Conservation (phyloP, 2,329 filamentous ascomycete genomes). For the Sporothrix phasma region DNA sequence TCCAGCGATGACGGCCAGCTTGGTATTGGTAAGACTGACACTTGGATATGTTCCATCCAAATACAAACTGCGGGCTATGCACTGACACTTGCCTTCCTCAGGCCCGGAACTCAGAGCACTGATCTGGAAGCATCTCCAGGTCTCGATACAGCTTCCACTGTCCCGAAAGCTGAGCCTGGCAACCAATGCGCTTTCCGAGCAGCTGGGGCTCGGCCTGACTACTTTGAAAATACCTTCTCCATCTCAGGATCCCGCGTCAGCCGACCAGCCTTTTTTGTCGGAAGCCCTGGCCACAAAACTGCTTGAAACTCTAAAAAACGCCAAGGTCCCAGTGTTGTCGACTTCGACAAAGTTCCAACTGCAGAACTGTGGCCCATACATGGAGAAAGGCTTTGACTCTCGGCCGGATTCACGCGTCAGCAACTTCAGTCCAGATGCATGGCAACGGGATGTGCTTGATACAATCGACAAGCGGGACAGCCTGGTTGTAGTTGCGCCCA, state of each 20-base stretch:
- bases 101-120: background rate
- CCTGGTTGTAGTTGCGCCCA: slow-evolving; percentile 66
- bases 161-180: background rate
- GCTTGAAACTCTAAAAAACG: background rate
- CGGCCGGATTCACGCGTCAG: slow-evolving; percentile 54
- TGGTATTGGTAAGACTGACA: background rate
- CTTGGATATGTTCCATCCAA: too few species aligned
- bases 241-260: background rate
- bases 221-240: background rate
- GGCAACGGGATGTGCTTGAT: slow-evolving; percentile 66
- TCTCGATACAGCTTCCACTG: background rate
- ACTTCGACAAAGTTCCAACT: slow-evolving; percentile 50
- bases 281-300: background rate
- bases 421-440: slow-evolving; percentile 60
- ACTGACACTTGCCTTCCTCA: background rate
- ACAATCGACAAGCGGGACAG: slow-evolving; percentile 61
- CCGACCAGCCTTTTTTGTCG: background rate
- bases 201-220: background rate
- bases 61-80: too few species aligned
- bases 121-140: background rate
- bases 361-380: slow-evolving; percentile 58
- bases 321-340: background rate
- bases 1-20: background rate
- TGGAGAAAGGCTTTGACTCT: slow-evolving; percentile 65
- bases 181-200: background rate